Base-by-base conservation (phyloP, 805 yeast species). In the Tetrapisispora phaffii region DNA sequence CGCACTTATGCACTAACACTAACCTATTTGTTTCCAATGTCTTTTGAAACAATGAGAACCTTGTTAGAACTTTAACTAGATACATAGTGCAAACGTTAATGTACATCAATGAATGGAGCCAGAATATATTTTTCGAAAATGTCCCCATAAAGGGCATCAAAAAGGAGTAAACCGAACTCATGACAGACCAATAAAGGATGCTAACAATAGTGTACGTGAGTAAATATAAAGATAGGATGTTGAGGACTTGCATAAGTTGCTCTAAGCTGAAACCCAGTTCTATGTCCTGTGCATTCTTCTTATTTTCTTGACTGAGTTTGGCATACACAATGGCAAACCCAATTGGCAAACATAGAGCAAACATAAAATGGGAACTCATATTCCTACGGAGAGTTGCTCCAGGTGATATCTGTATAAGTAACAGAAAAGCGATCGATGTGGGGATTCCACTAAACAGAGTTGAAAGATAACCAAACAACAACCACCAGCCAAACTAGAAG, bases 171-270 rank as follows among this genome's bases (percentile, higher is more conserved):
- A 42, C 17, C 16, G 44, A 31, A 16, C 21, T 29, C 34, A 42
- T 26, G 7, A 42, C 3, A 10, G 17, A 28, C 44, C 44, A 42
- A 31, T 42, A 42, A 4, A 21, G 10, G 6, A 42, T 31, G 22
- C 44, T 42, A 1, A 42, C n/a, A 20, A 42, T n/a, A 3, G 44
- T 42, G 23, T 42, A 35, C 6, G 34, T 16, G 13, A 42, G 31
- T 7, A 42, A 17, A 28, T 42, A 42, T 7, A 42, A 6, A 6
- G 44, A 42, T 4, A 35, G 17, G 10, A 34, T 20, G 16, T 42
- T 42, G 13, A 42, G 16, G 2, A 42, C 10, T 5, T 26, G 17
- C 4, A 29, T 20, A 2, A 34, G 2, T 28, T n/a, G 22, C 7
- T 35, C 39, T 6, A 26, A 23, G 7, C 16, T 23, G 24, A 19